Percentiles rank a stretch among this genome's conserved stretches.
Evolutionary conservation across 148 eudicot species (phyloP).

Genomic region (Suaeda aralocaspica): DNA sequence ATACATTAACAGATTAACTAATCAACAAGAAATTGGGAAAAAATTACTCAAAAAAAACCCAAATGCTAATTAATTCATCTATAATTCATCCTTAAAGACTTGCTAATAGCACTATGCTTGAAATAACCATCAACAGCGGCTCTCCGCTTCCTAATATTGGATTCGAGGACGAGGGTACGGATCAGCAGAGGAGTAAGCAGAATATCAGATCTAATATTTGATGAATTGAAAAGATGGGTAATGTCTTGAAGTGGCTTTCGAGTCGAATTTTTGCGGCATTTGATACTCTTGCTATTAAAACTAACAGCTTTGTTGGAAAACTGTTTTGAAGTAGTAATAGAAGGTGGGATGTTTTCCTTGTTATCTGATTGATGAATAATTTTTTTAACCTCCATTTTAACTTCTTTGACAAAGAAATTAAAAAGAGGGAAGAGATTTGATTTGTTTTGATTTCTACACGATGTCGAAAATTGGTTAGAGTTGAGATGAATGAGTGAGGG

Average conservation of each 20-base stretch:
- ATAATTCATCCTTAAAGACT: constrained; percentile 26
- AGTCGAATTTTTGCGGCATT: not conserved
- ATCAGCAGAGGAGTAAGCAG: not conserved
- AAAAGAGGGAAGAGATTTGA: too few relatives aligned
- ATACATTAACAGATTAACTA: not conserved
- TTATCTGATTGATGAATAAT: too few relatives aligned
- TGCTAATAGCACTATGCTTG: constrained; percentile 1
- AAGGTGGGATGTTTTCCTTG: constrained; percentile 30
- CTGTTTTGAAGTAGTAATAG: constrained; percentile 6
- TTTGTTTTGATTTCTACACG: too few relatives aligned
- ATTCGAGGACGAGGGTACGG: not conserved
- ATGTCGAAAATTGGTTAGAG: too few relatives aligned
- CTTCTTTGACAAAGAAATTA: not conserved
- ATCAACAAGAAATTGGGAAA: not conserved
- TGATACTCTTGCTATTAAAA: constrained; percentile 6
- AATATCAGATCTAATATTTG: not conserved
- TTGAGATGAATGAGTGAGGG: not conserved
- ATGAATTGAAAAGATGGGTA: constrained; percentile 16
- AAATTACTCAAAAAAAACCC: not conserved
- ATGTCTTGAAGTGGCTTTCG: constrained; percentile 28
- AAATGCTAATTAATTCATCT: constrained; percentile 12
- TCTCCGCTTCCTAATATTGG: constrained; percentile 9
- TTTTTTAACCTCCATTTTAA: not conserved
- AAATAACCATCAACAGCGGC: not conserved
- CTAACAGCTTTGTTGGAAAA: not conserved